These are phyloP conservation scores for Phytophthora multivora DNA, from an alignment of 352 stramenopile species.

Conservation along the genomic window DNA sequence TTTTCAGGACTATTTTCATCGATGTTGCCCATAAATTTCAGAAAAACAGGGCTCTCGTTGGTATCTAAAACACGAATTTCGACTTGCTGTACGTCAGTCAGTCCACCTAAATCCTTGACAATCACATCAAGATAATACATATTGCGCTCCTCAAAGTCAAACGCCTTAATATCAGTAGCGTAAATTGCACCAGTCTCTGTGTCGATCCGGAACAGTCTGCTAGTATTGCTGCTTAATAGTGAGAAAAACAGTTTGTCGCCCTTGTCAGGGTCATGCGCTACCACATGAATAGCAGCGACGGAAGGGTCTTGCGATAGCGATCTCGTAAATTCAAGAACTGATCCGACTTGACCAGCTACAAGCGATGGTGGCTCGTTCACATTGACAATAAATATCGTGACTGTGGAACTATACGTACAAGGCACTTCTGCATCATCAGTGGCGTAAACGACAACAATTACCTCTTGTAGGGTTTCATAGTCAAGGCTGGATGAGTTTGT, in stretches of 20 bases:
- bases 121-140: conserved; percentile 25
- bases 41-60: conserved; percentile 55
- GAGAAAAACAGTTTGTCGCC: conserved; percentile 16
- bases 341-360: conserved; percentile 29
- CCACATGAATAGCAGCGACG: conserved; percentile 26
- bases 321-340: conserved; percentile 46
- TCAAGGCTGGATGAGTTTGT: conserved; percentile 15
- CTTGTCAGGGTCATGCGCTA: conserved; percentile 19
- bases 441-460: conserved; percentile 18
- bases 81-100: conserved; percentile 29
- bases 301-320: conserved; percentile 26
- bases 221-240: conserved; percentile 24
- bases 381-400: conserved; percentile 34
- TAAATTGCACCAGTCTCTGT: conserved; percentile 42
- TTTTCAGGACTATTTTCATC: conserved; percentile 29
- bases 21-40: conserved; percentile 7
- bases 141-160: conserved; percentile 48
- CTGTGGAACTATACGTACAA: conserved; percentile 19
- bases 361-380: conserved; percentile 54
- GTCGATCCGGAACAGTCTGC: conserved; percentile 50
- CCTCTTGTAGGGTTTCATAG: conserved; percentile 15
- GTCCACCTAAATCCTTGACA: conserved; percentile 42
- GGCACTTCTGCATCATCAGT: conserved; percentile 27
- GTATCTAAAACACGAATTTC: conserved; percentile 44
- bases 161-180: conserved; percentile 33